Evolutionary conservation across 78 protist species (phyloP).

Genomic region (Cavenderia fasciculata): DNA sequence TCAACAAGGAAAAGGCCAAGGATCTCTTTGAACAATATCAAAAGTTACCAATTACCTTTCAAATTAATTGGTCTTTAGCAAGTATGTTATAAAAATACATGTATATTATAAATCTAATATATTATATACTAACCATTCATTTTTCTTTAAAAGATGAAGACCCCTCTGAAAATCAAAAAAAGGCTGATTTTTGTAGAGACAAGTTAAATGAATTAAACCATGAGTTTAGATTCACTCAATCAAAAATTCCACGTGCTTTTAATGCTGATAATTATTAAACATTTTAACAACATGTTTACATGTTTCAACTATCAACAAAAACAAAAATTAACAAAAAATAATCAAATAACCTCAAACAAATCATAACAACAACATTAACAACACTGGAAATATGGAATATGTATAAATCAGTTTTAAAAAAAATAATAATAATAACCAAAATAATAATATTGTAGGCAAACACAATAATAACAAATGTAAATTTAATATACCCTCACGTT

Average conservation of each 20-base stretch:
- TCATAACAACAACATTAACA: no score
- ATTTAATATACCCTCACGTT: no score
- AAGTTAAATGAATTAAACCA: conserved; percentile 60
- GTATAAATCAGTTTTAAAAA: no score
- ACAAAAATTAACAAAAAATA: no score
- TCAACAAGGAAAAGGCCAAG: conserved; percentile 5
- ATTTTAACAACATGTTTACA: no score
- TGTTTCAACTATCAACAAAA: no score
- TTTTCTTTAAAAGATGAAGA: conserved; percentile 38
- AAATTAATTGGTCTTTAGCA: conserved; percentile 69
- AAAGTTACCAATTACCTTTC: conserved; percentile 47
- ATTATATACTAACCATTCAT: background rate
- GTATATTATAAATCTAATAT: background rate
- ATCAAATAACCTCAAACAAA: no score
- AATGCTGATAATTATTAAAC: conserved; percentile 69
- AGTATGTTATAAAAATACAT: background rate
- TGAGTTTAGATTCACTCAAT: conserved; percentile 12
- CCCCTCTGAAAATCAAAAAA: conserved; percentile 51
- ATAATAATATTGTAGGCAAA: no score
- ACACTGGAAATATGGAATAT: no score
- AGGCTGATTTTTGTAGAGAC: conserved; percentile 77
- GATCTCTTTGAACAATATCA: conserved; percentile 43
- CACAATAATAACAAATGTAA: no score
- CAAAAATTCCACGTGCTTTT: conserved; percentile 75
- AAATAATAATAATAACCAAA: no score